Percentiles rank a stretch among this genome's conserved stretches.
phyloP scores from a whole-genome alignment of 116 monocot genomes.

The Posidonia oceanica region DNA sequence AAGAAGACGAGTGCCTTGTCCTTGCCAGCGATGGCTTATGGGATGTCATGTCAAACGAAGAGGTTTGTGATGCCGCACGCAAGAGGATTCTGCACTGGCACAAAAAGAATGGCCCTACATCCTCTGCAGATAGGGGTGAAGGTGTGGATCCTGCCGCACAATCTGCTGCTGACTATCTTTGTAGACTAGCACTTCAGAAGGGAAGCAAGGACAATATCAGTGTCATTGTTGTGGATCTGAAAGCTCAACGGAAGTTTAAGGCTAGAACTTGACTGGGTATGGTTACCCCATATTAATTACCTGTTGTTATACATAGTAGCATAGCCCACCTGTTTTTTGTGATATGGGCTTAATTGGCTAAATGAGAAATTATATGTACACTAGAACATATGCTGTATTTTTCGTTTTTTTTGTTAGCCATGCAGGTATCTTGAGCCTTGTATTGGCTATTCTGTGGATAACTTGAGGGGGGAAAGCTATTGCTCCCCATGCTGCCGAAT shows the following conservation, averaged over 20 bases:
- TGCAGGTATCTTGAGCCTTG: neutral
- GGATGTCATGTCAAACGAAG: slow-evolving; percentile 27
- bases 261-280: slow-evolving; percentile 14
- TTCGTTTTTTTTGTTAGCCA: no score
- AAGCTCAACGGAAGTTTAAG: slow-evolving; percentile 58
- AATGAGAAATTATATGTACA: neutral
- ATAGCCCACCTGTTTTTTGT: neutral
- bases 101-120: slow-evolving; percentile 12
- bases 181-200: slow-evolving; percentile 53
- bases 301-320: neutral
- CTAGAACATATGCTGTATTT: no score
- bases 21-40: slow-evolving; percentile 44
- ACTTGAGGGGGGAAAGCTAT: neutral
- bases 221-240: slow-evolving; percentile 56
- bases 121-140: slow-evolving; percentile 9
- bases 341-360: slow-evolving; percentile 2
- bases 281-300: neutral
- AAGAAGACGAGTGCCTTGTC: slow-evolving; percentile 44
- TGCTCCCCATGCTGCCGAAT: slow-evolving; percentile 1
- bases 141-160: slow-evolving; percentile 45
- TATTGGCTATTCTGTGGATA: neutral
- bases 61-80: slow-evolving; percentile 13
- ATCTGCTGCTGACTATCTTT: slow-evolving; percentile 52
- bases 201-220: slow-evolving; percentile 81
- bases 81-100: slow-evolving; percentile 21